A percentile compares a stretch with the other conserved stretches of the same genome.
Conservation (phyloP, 2,329 filamentous ascomycete species). For the Paramyrothecium sp. region DNA sequence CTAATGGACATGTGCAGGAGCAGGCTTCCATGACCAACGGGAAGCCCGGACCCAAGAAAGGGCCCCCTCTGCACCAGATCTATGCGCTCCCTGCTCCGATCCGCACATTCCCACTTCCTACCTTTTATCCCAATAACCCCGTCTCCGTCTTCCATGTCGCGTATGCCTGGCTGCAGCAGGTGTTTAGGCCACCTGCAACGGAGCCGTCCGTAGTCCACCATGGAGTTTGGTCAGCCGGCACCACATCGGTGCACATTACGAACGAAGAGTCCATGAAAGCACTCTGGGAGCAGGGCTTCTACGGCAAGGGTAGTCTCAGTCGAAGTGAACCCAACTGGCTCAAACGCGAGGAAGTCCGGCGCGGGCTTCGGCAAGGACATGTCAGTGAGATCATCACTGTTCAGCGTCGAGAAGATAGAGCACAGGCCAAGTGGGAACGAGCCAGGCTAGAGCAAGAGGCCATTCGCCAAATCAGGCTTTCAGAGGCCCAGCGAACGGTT, state of each 20-base stretch:
- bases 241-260: conserved; percentile 80
- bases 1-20: conserved; percentile 9
- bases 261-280: conserved; percentile 73
- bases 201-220: conserved; percentile 65
- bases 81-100: conserved; percentile 81
- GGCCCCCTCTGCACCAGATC: conserved; percentile 62
- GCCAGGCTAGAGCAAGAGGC: conserved; percentile 84
- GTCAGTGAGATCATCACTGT: conserved; percentile 83
- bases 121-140: conserved; percentile 89
- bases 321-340: conserved; percentile 95
- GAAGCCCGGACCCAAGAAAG: conserved; percentile 26
- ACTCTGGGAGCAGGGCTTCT: conserved; percentile 96
- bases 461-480: conserved; percentile 65
- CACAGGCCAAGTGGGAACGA: conserved; percentile 84
- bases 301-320: conserved; percentile 89
- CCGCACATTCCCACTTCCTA: conserved; percentile 78
- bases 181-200: conserved; percentile 63
- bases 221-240: conserved; percentile 78
- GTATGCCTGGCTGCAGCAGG: conserved; percentile 73
- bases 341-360: conserved; percentile 73
- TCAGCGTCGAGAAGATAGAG: conserved; percentile 74
- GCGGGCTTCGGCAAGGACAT: conserved; percentile 59
- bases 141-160: conserved; percentile 80
- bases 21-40: conserved; percentile 8
- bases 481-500: conserved; percentile 38